Evolutionary conservation across 2,329 filamentous ascomycete species (phyloP), one percentile per base, ranked within the genome.

Genomic region (Microcyclosporella mali): DNA sequence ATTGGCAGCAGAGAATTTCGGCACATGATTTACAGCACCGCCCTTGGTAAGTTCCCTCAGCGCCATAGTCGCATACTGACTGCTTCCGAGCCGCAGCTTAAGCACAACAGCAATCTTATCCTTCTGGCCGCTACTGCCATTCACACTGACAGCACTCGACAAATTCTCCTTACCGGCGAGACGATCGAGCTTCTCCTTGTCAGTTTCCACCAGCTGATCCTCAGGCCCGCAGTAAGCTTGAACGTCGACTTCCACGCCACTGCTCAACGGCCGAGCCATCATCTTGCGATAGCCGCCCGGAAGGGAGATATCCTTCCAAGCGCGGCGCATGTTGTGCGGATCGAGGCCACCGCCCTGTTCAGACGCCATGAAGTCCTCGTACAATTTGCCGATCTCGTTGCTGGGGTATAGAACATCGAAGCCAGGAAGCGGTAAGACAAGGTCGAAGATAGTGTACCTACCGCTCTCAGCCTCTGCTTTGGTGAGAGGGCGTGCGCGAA

Each of bases 401-500:
- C 73, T 62, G 0, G 92, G 92, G 61, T 97, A 98, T 28, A 85
- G 66, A 30, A 97, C 78, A 56, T 95, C 88, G 68, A 82, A 95
- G 14, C 92, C 92, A 0, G 92, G 92, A n/a, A 85, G 82, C 2
- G 94, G 90, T 2, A 98, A 74, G 10, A 98, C 89, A 49, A 97
- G 62, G 60, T 98, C 92, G 59, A 85, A 88, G 56, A 98, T 84
- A 29, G 75, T 79, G 66, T 84, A 95, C 45, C 77, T 74, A 9
- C 87, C 88, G 51, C 80, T 85, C 18, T 75, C 73, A 2, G 81
- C 85, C 62, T 98, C 92, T n/a, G 83, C 81, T 3, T 78, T 78
- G 2, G 81, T 84, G 11, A 98, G 70, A 0, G 81, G 67, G 11
- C 88, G 81, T 1, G 88, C 89, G 28, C 84, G 81, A 49, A 77